Base-by-base conservation (phyloP, 1,284 basidiomycete genomes). In the Inonotus hispidus region DNA sequence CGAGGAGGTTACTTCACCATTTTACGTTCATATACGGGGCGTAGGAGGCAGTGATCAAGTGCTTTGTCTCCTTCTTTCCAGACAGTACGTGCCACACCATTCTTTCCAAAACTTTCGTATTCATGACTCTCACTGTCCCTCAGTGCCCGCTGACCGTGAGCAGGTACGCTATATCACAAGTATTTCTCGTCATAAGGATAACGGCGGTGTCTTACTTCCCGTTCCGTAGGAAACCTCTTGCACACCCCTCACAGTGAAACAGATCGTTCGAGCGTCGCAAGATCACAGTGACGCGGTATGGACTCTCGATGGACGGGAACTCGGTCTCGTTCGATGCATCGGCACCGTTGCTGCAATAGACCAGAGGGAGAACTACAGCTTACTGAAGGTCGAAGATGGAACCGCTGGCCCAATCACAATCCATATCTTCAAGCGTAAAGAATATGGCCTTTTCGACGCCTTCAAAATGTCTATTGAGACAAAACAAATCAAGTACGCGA, bases 171-270 rank as follows among this genome's bases (percentile, higher is more conserved):
- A 32, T 32, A 8, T 8, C 8, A 32, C 32, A 32, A 32, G 8
- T 8, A 32, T 32, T 8, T 32, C 32, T 43, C 41, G n/a, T n/a
- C 16, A n/a, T n/a, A n/a, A n/a, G n/a, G n/a, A n/a, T 43, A 8
- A 32, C 32, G 4, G 32, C 32, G 8, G 8, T 3, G n/a, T 43
- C 16, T n/a, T 16, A 43, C 19, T n/a, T 16, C 7, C 19, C 19
- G 16, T 43, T 21, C 41, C 16, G 13, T 52, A 27, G 50, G 27
- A 52, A 5, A 13, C 14, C 3, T 32, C 27, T 35, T 13, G 13
- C 14, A 37, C 50, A 23, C 60, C 39, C 35, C 49, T 39, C 52
- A 57, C 50, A 13, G 46, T 58, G 41, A 49, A 58, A 19, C 58
- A 62, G 16, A n/a, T 47, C 43, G 16, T 60, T 19, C 19, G 43